These are phyloP conservation scores for Leptographium wingfieldii DNA, from an alignment of 2,329 filamentous ascomycete genomes.

Conservation along the genomic window DNA sequence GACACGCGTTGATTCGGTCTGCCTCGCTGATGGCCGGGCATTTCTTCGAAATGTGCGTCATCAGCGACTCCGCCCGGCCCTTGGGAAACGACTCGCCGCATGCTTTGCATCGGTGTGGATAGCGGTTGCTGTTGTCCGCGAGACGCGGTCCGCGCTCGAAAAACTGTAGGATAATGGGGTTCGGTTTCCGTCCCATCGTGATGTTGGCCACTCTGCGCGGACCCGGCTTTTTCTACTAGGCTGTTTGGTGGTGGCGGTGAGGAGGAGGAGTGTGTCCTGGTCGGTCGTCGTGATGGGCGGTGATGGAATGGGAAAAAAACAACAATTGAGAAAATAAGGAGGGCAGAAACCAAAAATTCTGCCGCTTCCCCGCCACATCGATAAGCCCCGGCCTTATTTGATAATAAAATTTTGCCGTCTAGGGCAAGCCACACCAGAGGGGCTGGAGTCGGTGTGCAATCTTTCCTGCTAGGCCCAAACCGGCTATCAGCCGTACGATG, in stretches of 20 bases:
- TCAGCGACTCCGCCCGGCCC: conserved; percentile 72
- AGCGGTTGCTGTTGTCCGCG: conserved; percentile 80
- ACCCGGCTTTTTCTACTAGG: neutral
- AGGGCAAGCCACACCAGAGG: conserved; percentile 4
- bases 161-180: conserved; percentile 74
- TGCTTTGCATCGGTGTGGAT: conserved; percentile 79
- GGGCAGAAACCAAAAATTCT: conserved; percentile 10
- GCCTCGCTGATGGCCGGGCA: conserved; percentile 66
- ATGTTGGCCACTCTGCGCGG: too few relatives aligned
- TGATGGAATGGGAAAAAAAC: conserved; percentile 4
- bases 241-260: conserved; percentile 1
- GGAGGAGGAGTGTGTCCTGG: neutral
- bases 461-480: neutral
- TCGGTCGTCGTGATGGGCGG: conserved; percentile 3
- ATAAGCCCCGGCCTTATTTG: conserved; percentile 5
- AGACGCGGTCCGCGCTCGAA: conserved; percentile 81
- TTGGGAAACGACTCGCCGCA: conserved; percentile 86
- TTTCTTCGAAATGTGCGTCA: conserved; percentile 71
- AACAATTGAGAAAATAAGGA: conserved; percentile 3
- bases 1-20: conserved; percentile 62
- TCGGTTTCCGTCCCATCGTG: conserved; percentile 70
- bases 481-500: too few relatives aligned
- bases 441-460: conserved; percentile 1
- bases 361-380: conserved; percentile 10
- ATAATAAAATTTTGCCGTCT: conserved; percentile 3